Percentiles rank a stretch among this genome's conserved stretches.
Conservation (phyloP, 148 eudicot genomes). For the Spergularia marina region DNA sequence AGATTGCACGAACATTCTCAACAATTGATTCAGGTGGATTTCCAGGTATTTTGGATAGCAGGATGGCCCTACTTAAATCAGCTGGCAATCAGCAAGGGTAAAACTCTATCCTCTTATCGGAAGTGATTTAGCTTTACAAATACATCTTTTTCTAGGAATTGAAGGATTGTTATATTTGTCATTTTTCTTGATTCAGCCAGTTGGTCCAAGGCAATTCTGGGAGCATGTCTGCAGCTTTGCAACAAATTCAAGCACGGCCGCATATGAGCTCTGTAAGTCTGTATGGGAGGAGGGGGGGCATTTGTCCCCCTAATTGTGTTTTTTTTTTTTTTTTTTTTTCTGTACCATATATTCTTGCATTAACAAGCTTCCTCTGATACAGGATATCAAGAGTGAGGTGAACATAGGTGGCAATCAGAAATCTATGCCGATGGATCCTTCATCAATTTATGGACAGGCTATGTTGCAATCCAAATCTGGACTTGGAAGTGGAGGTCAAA, state of each 20-base stretch:
- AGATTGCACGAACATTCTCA: conserved; percentile 55
- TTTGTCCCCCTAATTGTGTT: neutral
- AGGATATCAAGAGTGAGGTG: conserved; percentile 85
- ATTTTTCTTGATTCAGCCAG: conserved; percentile 69
- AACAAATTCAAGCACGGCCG: conserved; percentile 86
- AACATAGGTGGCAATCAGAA: conserved; percentile 71
- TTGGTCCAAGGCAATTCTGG: conserved; percentile 81
- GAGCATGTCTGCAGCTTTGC: conserved; percentile 79
- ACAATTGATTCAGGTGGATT: conserved; percentile 55
- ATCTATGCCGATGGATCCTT: conserved; percentile 86
- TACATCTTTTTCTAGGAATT: conserved; percentile 6
- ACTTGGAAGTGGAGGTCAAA: conserved; percentile 72
- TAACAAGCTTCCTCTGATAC: conserved; percentile 13
- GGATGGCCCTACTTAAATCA: conserved; percentile 89
- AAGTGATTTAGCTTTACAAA: neutral
- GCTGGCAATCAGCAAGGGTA: conserved; percentile 84
- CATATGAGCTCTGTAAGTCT: conserved; percentile 60
- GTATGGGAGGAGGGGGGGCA: neutral
- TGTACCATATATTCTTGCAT: neutral
- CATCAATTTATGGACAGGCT: conserved; percentile 92
- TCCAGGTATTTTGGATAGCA: conserved; percentile 75
- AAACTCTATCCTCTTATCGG: conserved; percentile 4
- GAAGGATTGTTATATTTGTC: conserved; percentile 20
- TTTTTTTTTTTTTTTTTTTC: neutral
- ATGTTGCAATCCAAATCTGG: conserved; percentile 95